Evolutionary conservation across 2,329 filamentous ascomycete species (phyloP).

Genomic region (Calonectria naviculata): DNA sequence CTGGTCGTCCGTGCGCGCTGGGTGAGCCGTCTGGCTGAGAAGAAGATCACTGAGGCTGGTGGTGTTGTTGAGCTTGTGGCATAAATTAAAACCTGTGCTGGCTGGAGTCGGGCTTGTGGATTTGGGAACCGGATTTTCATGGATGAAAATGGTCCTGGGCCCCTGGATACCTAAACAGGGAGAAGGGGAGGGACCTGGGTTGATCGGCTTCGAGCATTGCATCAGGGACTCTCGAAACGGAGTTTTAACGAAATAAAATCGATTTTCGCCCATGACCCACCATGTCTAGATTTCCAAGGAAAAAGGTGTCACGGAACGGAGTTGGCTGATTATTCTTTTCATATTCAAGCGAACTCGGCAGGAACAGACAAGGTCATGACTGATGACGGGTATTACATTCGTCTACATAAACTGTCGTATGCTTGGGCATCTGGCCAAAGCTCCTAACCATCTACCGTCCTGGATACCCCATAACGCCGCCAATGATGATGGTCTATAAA

Average conservation of each 20-base stretch:
- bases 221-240: constrained; percentile 53
- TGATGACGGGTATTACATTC: constrained; percentile 25
- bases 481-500: constrained; percentile 17
- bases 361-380: constrained; percentile 15
- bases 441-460: constrained; percentile 21
- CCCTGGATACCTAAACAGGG: constrained; percentile 28
- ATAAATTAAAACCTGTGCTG: constrained; percentile 56
- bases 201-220: constrained; percentile 55
- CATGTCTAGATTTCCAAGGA: constrained; percentile 18
- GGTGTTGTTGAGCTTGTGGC: constrained; percentile 96
- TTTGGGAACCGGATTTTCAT: constrained; percentile 44
- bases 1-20: constrained; percentile 95
- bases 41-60: constrained; percentile 98
- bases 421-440: constrained; percentile 29
- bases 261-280: constrained; percentile 47
- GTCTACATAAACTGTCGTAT: constrained; percentile 26
- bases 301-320: neutral
- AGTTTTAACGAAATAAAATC: constrained; percentile 54
- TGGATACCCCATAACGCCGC: constrained; percentile 18
- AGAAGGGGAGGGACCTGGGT: constrained; percentile 42
- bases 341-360: neutral
- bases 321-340: neutral
- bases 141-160: constrained; percentile 40
- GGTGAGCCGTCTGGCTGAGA: constrained; percentile 95
- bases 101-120: constrained; percentile 47